phyloP scores from a whole-genome alignment of 2,329 filamentous ascomycete species.

The Stagonosporopsis vannaccii region DNA sequence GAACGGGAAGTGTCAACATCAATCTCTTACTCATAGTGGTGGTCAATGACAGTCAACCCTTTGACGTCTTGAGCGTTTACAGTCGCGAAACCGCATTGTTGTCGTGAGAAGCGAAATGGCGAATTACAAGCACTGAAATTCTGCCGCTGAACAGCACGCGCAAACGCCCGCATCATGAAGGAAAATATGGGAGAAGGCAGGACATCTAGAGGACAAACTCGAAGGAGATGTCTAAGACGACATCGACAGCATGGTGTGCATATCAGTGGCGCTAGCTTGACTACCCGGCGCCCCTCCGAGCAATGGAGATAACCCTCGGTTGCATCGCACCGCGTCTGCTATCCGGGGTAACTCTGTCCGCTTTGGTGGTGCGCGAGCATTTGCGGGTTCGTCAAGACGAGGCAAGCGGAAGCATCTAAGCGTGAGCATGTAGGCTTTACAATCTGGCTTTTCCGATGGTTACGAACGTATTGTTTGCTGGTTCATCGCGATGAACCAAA shows the following conservation, averaged over 20 bases:
- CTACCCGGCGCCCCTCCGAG: conserved; percentile 28
- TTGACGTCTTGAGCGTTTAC: conserved; percentile 25
- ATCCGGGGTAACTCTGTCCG: conserved; percentile 14
- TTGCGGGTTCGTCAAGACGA: no score
- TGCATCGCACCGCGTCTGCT: conserved; percentile 19
- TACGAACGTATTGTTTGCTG: not conserved
- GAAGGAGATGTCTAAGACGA: conserved; percentile 5
- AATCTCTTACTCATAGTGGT: conserved; percentile 44
- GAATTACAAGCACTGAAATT: conserved; percentile 20
- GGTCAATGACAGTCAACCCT: conserved; percentile 41
- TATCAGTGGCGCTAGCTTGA: conserved; percentile 28
- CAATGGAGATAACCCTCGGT: conserved; percentile 29
- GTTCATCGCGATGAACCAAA: not conserved
- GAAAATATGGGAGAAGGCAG: not conserved
- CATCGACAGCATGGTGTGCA: conserved; percentile 8
- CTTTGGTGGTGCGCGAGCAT: not conserved
- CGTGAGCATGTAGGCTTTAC: not conserved
- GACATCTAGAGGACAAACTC: not conserved
- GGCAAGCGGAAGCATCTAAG: no score
- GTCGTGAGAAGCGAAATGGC: conserved; percentile 4
- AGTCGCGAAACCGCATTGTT: conserved; percentile 27
- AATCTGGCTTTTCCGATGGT: no score
- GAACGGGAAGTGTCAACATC: no score
- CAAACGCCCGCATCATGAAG: conserved; percentile 35
- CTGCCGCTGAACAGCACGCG: conserved; percentile 30